Evolutionary conservation across 495 filamentous ascomycete species (phyloP).

Genomic region (Astrocystis sublimbata): DNA sequence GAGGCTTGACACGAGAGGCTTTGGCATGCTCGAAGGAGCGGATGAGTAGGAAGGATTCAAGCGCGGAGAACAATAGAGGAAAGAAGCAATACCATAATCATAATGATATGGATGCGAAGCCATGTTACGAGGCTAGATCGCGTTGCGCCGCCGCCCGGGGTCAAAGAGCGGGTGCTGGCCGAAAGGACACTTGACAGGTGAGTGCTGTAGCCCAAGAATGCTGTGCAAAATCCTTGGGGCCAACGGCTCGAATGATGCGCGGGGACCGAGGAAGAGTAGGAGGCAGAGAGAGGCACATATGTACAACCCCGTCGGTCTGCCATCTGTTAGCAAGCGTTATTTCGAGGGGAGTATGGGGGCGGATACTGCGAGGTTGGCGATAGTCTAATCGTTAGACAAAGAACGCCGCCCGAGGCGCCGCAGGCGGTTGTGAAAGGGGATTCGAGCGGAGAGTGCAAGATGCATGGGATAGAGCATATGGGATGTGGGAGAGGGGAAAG

Average conservation of each 20-base stretch:
- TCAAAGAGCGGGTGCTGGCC: conserved; percentile 8
- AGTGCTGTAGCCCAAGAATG: neutral
- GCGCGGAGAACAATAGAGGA: neutral
- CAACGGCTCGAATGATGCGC: conserved; percentile 10
- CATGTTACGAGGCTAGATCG: conserved; percentile 6
- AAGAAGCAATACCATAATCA: conserved; percentile 12
- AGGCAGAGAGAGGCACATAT: conserved; percentile 14
- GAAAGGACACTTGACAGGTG: neutral
- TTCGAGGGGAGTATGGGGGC: neutral
- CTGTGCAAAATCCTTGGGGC: conserved; percentile 9
- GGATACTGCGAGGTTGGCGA: neutral
- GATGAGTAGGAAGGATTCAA: neutral
- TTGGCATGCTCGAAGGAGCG: neutral
- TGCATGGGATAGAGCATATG: neutral
- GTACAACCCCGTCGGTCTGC: conserved; percentile 10
- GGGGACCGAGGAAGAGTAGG: too few relatives aligned
- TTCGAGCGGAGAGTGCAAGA: neutral
- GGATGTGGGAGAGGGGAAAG: neutral
- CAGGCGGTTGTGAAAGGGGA: neutral
- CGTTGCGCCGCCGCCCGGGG: conserved; percentile 1
- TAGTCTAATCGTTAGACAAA: neutral
- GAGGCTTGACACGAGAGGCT: neutral
- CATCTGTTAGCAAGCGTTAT: neutral
- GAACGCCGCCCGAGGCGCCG: neutral
- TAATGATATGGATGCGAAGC: conserved; percentile 15